Evolutionary conservation across 1,284 basidiomycete species (phyloP), one percentile per base, ranked within the genome.

Genomic region (Leccinum huronense): DNA sequence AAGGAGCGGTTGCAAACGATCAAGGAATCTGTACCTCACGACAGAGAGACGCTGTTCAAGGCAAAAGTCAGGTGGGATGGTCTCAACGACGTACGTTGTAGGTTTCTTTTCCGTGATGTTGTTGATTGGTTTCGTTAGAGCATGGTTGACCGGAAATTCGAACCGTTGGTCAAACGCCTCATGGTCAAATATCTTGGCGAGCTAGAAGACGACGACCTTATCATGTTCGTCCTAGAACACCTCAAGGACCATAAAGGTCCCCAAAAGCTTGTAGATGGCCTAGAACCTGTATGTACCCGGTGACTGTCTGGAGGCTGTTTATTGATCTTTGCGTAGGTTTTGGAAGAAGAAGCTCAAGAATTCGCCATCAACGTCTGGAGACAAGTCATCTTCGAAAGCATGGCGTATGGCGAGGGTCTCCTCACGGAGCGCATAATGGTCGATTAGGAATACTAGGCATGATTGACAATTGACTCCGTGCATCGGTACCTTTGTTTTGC

Each of bases 171-270:
- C 27, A 90, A 90, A 68, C 83, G 85, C 13, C 83, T 90, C 70
- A 94, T 97, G 84, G 83, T 85, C 38, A 89, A 90, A 73, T 93
- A 91, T 70, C 84, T 96, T 4, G 94, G 94, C 64, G 93, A 95
- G 72, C 82, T 93, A 67, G 92, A 94, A 66, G 91, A 93, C 69
- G 91, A 93, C 66, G 94, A 97, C 70, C 82, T 96, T 60, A 88
- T 94, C 58, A 90, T 95, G 84, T 96, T 94, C 72, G 92, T 92
- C 11, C 79, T 95, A 16, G 94, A 95, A 73, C 93, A 95, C 75
- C 77, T 96, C 57, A 90, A 91, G 72, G 92, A 93, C 66, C 90
- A 90, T 72, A 95, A 94, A 72, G 80, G 84, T 14, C 91, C 93
- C 0, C 82, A 83, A 61, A 93, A 93, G 70, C 82, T 96, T 0